Percentiles rank a stretch among this genome's conserved stretches.
These are phyloP conservation scores for Alternaria gaisen DNA, from an alignment of 2,329 filamentous ascomycete genomes.

Conservation along the genomic window DNA sequence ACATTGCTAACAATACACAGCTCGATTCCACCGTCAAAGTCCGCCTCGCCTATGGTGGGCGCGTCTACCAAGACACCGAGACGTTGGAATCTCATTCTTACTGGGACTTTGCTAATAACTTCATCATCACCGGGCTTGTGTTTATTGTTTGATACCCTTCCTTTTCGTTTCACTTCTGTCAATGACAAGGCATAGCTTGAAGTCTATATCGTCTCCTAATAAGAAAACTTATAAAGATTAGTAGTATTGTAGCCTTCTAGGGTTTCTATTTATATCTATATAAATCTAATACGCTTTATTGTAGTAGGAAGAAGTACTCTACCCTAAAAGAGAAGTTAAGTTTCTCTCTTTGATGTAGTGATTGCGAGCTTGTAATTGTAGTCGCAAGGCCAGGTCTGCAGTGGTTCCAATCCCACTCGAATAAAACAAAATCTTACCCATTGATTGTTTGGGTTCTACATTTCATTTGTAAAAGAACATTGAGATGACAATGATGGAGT, in stretches of 20 bases:
- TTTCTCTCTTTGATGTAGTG: too few species aligned
- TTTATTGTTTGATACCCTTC: constrained; percentile 7
- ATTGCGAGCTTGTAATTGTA: background rate
- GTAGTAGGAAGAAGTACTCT: too few species aligned
- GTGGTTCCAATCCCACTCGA: background rate
- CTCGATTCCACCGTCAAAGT: constrained; percentile 68
- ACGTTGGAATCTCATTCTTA: constrained; percentile 71
- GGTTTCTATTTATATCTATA: too few species aligned
- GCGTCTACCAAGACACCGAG: constrained; percentile 74
- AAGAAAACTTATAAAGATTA: too few species aligned
- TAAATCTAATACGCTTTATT: too few species aligned
- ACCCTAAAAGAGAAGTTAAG: too few species aligned
- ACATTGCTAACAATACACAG: constrained; percentile 42
- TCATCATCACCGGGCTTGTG: constrained; percentile 22
- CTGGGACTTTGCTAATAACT: constrained; percentile 68
- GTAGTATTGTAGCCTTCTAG: too few species aligned
- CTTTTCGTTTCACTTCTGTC: background rate
- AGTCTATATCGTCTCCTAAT: too few species aligned
- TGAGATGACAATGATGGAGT: background rate
- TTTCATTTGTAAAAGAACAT: background rate
- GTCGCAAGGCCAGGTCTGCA: background rate
- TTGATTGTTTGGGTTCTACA: background rate
- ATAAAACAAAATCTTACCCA: background rate
- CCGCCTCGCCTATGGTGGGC: constrained; percentile 81
- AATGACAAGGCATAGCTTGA: too few species aligned